Evolutionary conservation across 306 rosid species (phyloP), one percentile per base, ranked within the genome.

Genomic region (Cucumis sativus): DNA sequence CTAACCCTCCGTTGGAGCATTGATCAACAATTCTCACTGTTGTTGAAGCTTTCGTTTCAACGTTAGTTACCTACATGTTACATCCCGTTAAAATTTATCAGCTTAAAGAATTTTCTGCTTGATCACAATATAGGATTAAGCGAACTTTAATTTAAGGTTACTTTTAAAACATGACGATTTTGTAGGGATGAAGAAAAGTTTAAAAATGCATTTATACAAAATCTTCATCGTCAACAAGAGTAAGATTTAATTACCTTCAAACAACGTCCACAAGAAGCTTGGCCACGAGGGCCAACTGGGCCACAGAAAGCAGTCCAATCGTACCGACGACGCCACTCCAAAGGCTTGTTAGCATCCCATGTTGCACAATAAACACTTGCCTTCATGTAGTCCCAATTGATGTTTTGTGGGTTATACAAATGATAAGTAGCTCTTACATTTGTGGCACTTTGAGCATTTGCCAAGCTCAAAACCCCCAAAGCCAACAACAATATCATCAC

Each of bases 241-340:
- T 2, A 28, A 52, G 21, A 57, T 17, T 43, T 21, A 16, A 20
- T 14, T 62, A 88, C 90, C 87, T 66, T 84, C 40, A 84, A 56
- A 77, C 92, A 88, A 74, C 67, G 84, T 67, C 96, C 92, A 49
- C 91, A 85, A 14, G 91, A 57, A 15, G 74, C 80, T 64, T 40
- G 75, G 8, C 86, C 89, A 1, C 67, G 85, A 78, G 86, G 89
- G 0, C 95, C 95, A 6, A 5, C 81, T 2, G 92, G 92, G 1
- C 89, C 90, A 21, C 95, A 88, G 13, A 86, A 90, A 30, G 95
- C 82, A 0, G 90, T 90, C 90, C 95, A 88, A 3, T 88, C 90
- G 20, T 82, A 85, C 20, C 77, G 84, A 77, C 82, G 85, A 8
- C 91, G 89, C 91, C 96, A 86, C 28, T 86, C 83, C 2, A 85